A percentile compares a stretch with the other conserved stretches of the same genome.
phyloP scores from a whole-genome alignment of 139 green algal genomes.

The Astrephomene gubernaculifera region DNA sequence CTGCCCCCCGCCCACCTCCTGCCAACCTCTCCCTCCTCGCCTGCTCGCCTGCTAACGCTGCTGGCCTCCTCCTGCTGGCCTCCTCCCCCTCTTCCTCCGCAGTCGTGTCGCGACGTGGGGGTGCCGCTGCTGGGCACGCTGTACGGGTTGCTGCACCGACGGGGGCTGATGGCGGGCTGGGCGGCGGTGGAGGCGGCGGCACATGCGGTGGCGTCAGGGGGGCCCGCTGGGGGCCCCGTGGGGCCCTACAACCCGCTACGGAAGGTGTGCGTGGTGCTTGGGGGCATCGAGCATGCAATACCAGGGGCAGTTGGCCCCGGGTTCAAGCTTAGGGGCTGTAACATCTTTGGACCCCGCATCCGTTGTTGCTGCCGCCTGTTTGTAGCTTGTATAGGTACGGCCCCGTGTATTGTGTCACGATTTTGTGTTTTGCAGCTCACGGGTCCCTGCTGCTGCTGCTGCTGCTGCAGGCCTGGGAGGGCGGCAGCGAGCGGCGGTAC shows the following conservation, averaged over 20 bases:
- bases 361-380: not conserved
- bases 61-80: too few species aligned
- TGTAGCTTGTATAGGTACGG: not conserved
- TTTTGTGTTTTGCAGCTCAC: not conserved
- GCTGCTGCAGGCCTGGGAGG: constrained; percentile 20
- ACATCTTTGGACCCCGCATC: too few species aligned
- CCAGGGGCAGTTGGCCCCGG: not conserved
- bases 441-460: not conserved
- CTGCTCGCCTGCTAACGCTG: too few species aligned
- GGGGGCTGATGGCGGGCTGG: not conserved
- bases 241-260: not conserved
- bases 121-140: constrained; percentile 4
- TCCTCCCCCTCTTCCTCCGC: not conserved
- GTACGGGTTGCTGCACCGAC: not conserved
- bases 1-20: not conserved
- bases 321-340: not conserved
- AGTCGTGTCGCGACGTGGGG: constrained; percentile 13
- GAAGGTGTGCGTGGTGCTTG: not conserved
- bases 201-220: not conserved
- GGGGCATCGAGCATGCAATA: not conserved
- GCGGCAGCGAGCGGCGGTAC: not conserved
- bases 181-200: not conserved
- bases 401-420: too few species aligned
- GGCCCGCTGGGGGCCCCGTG: not conserved
- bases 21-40: too few species aligned